Evolutionary conservation across 2,329 filamentous ascomycete species (phyloP).

Genomic region (Diaporthe humulicola): DNA sequence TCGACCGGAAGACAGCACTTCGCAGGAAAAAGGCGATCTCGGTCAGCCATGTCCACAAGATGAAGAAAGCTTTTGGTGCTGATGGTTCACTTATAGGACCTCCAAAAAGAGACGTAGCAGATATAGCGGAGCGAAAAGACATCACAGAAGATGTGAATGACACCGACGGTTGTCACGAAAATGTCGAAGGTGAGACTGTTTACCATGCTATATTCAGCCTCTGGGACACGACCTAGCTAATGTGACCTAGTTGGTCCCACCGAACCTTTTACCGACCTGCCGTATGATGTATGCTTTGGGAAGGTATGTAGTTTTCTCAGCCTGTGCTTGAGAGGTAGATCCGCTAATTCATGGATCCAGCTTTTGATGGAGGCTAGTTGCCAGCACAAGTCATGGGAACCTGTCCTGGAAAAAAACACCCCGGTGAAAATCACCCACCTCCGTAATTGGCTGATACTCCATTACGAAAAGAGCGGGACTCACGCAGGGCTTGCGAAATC

Average conservation of each 20-base stretch:
- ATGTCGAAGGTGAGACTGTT: no score
- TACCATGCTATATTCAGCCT: not conserved
- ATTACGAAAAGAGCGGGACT: slow-evolving; percentile 16
- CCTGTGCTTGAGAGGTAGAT: not conserved
- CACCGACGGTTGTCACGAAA: not conserved
- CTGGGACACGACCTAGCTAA: not conserved
- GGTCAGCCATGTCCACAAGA: not conserved
- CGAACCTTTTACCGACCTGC: slow-evolving; percentile 14
- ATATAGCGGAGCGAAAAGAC: not conserved
- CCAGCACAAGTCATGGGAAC: not conserved
- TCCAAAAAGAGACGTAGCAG: not conserved
- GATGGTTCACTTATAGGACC: not conserved
- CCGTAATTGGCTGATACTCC: slow-evolving; percentile 8
- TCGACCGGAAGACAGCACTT: not conserved
- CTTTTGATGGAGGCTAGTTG: slow-evolving; percentile 26
- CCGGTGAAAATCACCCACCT: slow-evolving; percentile 15
- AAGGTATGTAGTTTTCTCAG: slow-evolving; percentile 21
- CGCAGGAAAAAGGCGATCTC: not conserved
- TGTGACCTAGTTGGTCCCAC: slow-evolving; percentile 1
- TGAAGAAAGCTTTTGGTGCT: not conserved
- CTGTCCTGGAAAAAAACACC: not conserved
- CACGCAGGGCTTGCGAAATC: slow-evolving; percentile 3
- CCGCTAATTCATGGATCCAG: slow-evolving; percentile 3
- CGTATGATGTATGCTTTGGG: slow-evolving; percentile 35
- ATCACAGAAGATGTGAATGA: not conserved